These are phyloP conservation scores for Podospora appendiculata DNA, from an alignment of 495 filamentous ascomycete genomes.

Conservation along the genomic window DNA sequence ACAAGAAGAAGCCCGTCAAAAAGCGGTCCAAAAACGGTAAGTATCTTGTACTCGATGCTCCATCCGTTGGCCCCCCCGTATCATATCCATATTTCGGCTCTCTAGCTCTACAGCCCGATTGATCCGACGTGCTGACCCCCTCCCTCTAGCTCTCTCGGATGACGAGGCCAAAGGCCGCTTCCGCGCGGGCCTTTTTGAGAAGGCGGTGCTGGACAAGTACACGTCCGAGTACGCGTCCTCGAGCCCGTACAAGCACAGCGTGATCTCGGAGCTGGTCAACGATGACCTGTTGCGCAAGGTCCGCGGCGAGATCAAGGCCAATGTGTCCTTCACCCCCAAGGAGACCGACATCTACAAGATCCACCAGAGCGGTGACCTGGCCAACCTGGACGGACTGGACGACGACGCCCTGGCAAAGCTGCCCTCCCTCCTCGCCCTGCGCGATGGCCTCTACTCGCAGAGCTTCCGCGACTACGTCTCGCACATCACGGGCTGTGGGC, in stretches of 20 bases:
- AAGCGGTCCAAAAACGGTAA: conserved; percentile 40
- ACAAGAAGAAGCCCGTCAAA: conserved; percentile 27
- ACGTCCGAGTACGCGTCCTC: conserved; percentile 63
- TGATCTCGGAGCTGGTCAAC: conserved; percentile 74
- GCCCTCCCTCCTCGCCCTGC: conserved; percentile 76
- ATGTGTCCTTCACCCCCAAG: conserved; percentile 93
- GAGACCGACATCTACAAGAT: conserved; percentile 99
- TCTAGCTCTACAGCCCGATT: not conserved
- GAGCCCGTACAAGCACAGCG: conserved; percentile 80
- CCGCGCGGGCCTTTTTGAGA: conserved; percentile 68
- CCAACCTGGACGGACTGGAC: conserved; percentile 90
- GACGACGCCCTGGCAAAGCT: conserved; percentile 72
- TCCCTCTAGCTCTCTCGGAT: conserved; percentile 28
- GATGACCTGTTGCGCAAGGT: conserved; percentile 76
- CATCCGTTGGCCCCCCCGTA: not conserved
- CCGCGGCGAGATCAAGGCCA: conserved; percentile 77
- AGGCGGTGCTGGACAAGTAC: conserved; percentile 57
- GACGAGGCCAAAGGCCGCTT: conserved; percentile 51
- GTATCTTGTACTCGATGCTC: not conserved
- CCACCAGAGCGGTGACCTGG: conserved; percentile 95
- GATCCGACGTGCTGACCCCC: conserved; percentile 11
- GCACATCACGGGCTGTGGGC: conserved; percentile 72
- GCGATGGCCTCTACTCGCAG: conserved; percentile 87
- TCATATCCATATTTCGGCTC: not conserved
- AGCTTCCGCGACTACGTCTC: conserved; percentile 85